Conservation (phyloP, 129 eudicot genomes). For the Sambucus nigra region DNA sequence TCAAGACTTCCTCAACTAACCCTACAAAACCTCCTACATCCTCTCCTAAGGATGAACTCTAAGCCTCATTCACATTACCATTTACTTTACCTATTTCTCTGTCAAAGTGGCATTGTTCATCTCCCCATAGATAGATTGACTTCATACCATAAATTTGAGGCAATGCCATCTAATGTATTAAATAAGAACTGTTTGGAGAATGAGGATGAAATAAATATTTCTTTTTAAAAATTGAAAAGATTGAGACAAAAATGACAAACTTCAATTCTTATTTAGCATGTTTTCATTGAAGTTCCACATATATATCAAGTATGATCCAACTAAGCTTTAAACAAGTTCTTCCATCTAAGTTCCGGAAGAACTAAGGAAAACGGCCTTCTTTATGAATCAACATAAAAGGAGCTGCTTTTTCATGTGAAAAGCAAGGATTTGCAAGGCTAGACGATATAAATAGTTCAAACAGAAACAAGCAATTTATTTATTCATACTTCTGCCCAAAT, state of each 20-base stretch:
- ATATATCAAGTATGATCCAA: not conserved
- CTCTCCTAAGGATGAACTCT: conserved; percentile 49
- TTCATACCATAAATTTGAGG: not conserved
- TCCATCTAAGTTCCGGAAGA: not conserved
- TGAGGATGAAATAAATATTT: conserved; percentile 2
- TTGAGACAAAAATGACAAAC: no score
- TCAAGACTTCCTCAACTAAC: conserved; percentile 47
- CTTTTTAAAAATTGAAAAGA: no score
- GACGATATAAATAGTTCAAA: no score
- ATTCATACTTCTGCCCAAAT: no score
- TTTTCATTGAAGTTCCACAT: no score
- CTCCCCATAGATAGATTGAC: not conserved
- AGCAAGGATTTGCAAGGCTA: not conserved
- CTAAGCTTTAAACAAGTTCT: not conserved
- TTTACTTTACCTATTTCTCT: not conserved
- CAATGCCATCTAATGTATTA: conserved; percentile 7
- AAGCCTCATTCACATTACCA: not conserved
- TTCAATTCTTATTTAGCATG: no score
- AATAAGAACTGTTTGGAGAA: not conserved
- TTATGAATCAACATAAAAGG: not conserved
- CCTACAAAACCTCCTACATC: conserved; percentile 15
- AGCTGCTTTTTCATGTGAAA: no score
- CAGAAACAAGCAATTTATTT: no score
- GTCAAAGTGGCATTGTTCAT: not conserved
- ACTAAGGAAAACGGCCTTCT: not conserved